Conservation (phyloP, 768 basidiomycete species). For the Suillus cothurnatus region DNA sequence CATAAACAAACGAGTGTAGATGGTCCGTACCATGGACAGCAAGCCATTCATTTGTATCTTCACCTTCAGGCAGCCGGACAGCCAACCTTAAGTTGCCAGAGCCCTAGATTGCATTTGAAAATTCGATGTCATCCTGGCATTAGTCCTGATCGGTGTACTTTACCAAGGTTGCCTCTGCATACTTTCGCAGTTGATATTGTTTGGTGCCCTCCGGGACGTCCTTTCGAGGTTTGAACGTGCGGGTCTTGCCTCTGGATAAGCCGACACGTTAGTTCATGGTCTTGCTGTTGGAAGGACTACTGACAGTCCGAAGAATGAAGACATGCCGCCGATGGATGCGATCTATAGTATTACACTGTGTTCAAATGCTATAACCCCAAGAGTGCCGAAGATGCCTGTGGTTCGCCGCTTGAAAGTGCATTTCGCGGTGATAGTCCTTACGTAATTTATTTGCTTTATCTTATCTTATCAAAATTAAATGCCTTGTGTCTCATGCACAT, state of each 20-base stretch:
- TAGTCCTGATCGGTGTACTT: conserved; percentile 17
- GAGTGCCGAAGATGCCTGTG: background rate
- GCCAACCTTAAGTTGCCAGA: conserved; percentile 94
- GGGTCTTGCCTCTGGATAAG: conserved; percentile 74
- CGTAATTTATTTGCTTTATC: background rate
- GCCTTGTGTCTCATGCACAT: background rate
- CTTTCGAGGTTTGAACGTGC: conserved; percentile 96
- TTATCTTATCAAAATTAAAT: conserved; percentile 2
- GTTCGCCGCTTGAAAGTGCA: conserved; percentile 1
- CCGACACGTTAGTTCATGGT: conserved; percentile 16
- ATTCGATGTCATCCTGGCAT: conserved; percentile 7
- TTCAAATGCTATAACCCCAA: background rate
- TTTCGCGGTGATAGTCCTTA: background rate
- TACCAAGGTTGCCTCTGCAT: conserved; percentile 93
- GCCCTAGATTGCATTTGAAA: conserved; percentile 52
- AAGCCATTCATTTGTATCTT: conserved; percentile 98
- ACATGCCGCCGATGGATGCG: conserved; percentile 49
- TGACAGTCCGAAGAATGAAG: conserved; percentile 88
- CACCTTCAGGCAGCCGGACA: conserved; percentile 93
- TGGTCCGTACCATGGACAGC: conserved; percentile 86
- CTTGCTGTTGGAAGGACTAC: conserved; percentile 30
- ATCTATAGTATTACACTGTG: conserved; percentile 1
- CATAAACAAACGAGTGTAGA: conserved; percentile 3
- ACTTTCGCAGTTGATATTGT: conserved; percentile 97
- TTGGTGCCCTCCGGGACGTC: conserved; percentile 95